Base-by-base conservation (phyloP, 225 moss, liverwort and hornwort species). In the Polytrichum formosum region DNA sequence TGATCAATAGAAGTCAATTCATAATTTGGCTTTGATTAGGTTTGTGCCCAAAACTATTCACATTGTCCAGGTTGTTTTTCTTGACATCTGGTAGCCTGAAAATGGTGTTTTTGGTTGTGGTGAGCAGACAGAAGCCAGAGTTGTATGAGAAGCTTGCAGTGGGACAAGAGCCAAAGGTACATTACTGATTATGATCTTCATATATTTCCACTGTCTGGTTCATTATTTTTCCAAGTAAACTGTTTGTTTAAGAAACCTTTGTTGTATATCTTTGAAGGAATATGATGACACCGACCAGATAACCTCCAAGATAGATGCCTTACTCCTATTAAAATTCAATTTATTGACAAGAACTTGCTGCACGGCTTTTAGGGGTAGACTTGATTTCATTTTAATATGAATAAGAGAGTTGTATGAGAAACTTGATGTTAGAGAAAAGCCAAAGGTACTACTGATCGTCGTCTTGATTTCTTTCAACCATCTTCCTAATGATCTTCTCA, bases 81-180 rank as follows among this genome's bases (percentile, higher is more conserved):
- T 46, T 46, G 46, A 46, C 46, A 46, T 4, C 46, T 46, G 46
- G 46, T 46, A 2, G 3, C 16, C 46, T 46, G 46, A 13, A 46
- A 13, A 16, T 46, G 13, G 9, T 35, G 9, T 35, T 37, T 3
- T 46, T 46, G 46, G 17, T 21, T 30, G 33, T 5, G 81, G 68
- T 70, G 20, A 62, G 61, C 90, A 94, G 93, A 68, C 88, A 90
- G 77, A 89, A 92, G 69, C 67, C 91, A 35, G 88, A 87, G 13
- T 73, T 90, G 73, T 94, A 90, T 72, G 80, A 85, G 54, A 86
- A 85, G 53, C 88, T 94, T 35, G 82, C 82, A 67, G 80, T 31
- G 20, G 88, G 90, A 70, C 94, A 94, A 83, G 75, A 84, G 63
- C 94, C 94, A 1, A 94, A 94, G 92, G 93, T 94, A 68, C 10